Percentiles rank a stretch among this genome's conserved stretches.
phyloP scores from a whole-genome alignment of 2,329 filamentous ascomycete genomes.

The Aspergillus sp. region DNA sequence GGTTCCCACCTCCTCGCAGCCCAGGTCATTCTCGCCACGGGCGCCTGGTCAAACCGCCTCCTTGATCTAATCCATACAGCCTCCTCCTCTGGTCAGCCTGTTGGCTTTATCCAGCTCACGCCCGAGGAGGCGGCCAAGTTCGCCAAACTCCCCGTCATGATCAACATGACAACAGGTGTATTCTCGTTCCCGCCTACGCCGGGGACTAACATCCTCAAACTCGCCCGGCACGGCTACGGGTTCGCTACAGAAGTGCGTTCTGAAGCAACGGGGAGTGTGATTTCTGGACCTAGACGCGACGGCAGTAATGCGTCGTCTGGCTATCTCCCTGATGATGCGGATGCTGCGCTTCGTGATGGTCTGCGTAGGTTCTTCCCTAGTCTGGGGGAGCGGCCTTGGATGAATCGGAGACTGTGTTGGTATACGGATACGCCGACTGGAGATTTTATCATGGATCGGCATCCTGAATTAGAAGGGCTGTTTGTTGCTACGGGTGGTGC shows the following conservation, averaged over 20 bases:
- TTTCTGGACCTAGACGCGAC: constrained; percentile 38
- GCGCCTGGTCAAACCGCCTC: constrained; percentile 77
- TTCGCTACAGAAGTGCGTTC: constrained; percentile 41
- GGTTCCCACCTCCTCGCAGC: constrained; percentile 57
- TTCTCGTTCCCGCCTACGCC: constrained; percentile 53
- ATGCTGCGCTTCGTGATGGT: constrained; percentile 58
- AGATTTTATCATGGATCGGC: constrained; percentile 68
- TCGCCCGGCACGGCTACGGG: constrained; percentile 66
- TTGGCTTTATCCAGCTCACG: constrained; percentile 73
- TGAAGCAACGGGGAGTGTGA: constrained; percentile 18
- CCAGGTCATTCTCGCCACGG: constrained; percentile 75
- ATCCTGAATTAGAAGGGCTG: constrained; percentile 56
- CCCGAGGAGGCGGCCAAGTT: constrained; percentile 65
- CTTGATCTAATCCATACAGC: constrained; percentile 72
- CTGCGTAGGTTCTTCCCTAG: constrained; percentile 61
- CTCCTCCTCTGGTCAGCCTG: constrained; percentile 73
- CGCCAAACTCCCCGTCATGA: constrained; percentile 60
- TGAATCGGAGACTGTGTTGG: constrained; percentile 66
- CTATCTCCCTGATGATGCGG: constrained; percentile 52
- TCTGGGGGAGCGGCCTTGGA: constrained; percentile 58
- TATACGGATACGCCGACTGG: constrained; percentile 69
- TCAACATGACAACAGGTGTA: constrained; percentile 44
- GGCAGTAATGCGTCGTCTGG: constrained; percentile 39
- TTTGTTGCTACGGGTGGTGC: constrained; percentile 21
- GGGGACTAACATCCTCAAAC: constrained; percentile 55